A percentile compares a stretch with the other conserved stretches of the same genome.
Evolutionary conservation across 306 rosid species (phyloP).

Genomic region (Medicago arabica): DNA sequence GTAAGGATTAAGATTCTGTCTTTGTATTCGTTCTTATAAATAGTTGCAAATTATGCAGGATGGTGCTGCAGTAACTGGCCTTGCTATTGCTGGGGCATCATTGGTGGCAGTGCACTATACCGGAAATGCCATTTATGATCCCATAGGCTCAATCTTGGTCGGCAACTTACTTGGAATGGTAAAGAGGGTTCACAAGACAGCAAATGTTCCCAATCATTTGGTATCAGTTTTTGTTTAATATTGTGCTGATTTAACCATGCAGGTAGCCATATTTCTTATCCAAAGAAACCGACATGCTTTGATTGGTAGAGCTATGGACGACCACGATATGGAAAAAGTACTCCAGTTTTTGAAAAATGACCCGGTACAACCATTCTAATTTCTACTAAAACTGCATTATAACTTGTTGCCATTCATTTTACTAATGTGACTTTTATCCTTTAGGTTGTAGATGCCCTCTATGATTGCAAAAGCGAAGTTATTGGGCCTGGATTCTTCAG

Average conservation of each 20-base stretch:
- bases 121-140: conserved; percentile 95
- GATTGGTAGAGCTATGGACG: conserved; percentile 98
- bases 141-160: conserved; percentile 88
- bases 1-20: conserved; percentile 13
- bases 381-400: conserved; percentile 16
- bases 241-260: conserved; percentile 44
- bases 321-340: conserved; percentile 92
- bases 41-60: conserved; percentile 71
- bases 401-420: conserved; percentile 38
- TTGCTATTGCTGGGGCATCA: conserved; percentile 90
- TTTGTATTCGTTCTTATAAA: conserved; percentile 23
- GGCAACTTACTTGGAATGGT: conserved; percentile 99
- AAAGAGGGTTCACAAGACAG: conserved; percentile 45
- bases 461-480: conserved; percentile 99
- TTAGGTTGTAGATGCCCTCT: conserved; percentile 92
- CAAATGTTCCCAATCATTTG: conserved; percentile 21
- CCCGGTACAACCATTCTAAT: conserved; percentile 62
- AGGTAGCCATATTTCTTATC: conserved; percentile 99
- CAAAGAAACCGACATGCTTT: conserved; percentile 98
- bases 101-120: conserved; percentile 80
- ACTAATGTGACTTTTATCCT: conserved; percentile 37
- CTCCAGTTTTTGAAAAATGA: conserved; percentile 88
- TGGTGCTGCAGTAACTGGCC: conserved; percentile 97
- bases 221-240: conserved; percentile 32
- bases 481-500: conserved; percentile 99